A percentile compares a stretch with the other conserved stretches of the same genome.
Evolutionary conservation across 2,329 filamentous ascomycete genomes (phyloP).

Genomic region (Diaporthe capsici): DNA sequence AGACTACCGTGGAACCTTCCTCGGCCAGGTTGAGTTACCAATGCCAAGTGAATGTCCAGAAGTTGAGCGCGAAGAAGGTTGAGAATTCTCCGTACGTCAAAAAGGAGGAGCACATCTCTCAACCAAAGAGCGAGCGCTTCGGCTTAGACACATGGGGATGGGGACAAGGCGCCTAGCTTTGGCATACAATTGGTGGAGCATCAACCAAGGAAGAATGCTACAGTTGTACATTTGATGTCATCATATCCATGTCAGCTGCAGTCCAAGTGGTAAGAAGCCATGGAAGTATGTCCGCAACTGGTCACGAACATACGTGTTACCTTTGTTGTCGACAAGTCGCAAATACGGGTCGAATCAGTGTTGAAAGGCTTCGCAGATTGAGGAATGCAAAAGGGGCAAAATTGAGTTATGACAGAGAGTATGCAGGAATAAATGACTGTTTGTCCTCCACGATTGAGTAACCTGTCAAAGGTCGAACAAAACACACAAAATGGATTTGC

Average conservation of each 20-base stretch:
- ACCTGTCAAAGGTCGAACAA: background rate
- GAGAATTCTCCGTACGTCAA: background rate
- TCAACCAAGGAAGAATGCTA: background rate
- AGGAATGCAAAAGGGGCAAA: background rate
- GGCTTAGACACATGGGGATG: background rate
- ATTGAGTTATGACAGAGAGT: background rate
- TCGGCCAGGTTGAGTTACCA: background rate
- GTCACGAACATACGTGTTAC: background rate
- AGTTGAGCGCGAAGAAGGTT: background rate
- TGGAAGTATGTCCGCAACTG: background rate
- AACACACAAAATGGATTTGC: background rate
- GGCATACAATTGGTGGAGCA: background rate
- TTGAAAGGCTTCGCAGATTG: background rate
- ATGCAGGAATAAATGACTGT: background rate
- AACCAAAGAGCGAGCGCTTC: background rate
- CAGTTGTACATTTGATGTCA: background rate
- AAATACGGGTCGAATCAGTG: background rate
- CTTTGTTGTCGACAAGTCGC: background rate
- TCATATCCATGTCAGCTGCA: background rate
- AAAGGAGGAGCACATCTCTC: background rate
- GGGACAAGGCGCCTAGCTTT: too few relatives aligned
- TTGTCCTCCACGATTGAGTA: background rate
- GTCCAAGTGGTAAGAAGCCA: background rate
- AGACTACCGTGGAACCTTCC: background rate
- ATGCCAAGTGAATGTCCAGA: background rate